phyloP scores from a whole-genome alignment of 2,329 filamentous ascomycete species.

The Exserohilum turcica region DNA sequence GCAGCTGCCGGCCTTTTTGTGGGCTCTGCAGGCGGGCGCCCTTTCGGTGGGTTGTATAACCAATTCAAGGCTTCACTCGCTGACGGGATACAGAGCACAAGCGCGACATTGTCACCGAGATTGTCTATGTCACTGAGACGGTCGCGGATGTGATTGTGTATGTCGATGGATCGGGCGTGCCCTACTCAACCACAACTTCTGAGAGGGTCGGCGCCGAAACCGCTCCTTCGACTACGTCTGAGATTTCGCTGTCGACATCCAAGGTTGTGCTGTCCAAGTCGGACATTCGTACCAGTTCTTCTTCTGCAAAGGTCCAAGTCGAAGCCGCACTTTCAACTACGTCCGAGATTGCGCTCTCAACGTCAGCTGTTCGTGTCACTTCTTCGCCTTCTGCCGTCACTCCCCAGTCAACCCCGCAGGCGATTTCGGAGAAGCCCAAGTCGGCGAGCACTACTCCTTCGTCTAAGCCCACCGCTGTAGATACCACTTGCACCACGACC shows the following conservation, averaged over 20 bases:
- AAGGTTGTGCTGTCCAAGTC: background rate
- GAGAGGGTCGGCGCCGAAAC: constrained; percentile 7
- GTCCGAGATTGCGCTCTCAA: background rate
- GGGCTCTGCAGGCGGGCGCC: constrained; percentile 53
- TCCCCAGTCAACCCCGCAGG: constrained; percentile 10
- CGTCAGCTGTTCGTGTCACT: background rate
- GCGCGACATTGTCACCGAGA: constrained; percentile 41
- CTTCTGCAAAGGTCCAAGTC: too few species aligned
- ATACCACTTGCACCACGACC: constrained; percentile 4
- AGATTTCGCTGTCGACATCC: background rate
- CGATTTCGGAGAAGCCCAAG: too few species aligned
- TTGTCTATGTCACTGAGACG: constrained; percentile 38
- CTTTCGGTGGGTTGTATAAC: constrained; percentile 36
- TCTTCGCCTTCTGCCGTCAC: constrained; percentile 6
- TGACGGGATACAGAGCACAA: constrained; percentile 33
- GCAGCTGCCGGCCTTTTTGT: constrained; percentile 44
- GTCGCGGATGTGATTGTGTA: constrained; percentile 40
- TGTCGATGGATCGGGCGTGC: constrained; percentile 37
- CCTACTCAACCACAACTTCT: constrained; percentile 34
- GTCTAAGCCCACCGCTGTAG: constrained; percentile 13
- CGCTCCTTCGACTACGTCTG: background rate
- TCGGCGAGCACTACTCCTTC: constrained; percentile 7
- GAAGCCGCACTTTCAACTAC: too few species aligned
- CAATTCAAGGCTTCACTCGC: background rate
- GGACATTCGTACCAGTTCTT: too few species aligned